Conservation (phyloP, 2,329 filamentous ascomycete species). For the Graphilbum sp. region DNA sequence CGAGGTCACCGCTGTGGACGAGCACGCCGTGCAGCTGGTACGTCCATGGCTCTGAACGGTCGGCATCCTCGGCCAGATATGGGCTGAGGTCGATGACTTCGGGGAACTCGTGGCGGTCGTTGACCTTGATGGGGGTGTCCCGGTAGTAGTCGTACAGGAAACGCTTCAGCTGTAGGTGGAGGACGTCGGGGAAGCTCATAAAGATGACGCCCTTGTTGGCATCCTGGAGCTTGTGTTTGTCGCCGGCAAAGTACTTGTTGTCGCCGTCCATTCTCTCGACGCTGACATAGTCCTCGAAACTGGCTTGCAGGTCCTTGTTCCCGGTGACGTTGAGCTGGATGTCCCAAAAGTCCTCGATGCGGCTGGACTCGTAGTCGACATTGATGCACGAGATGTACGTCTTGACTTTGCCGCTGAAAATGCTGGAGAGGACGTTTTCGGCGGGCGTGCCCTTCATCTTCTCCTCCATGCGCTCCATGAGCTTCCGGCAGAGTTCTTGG, state of each 20-base stretch:
- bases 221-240: constrained; percentile 83
- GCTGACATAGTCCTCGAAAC: constrained; percentile 90
- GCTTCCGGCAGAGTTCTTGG: constrained; percentile 84
- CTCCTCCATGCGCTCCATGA: constrained; percentile 94
- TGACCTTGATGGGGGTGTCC: constrained; percentile 98
- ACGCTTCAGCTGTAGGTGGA: constrained; percentile 89
- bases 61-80: constrained; percentile 73
- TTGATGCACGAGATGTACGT: constrained; percentile 98
- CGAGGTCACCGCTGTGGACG: constrained; percentile 90
- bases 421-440: constrained; percentile 71
- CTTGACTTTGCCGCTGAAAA: constrained; percentile 97
- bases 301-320: constrained; percentile 83
- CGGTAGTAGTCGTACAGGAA: constrained; percentile 96
- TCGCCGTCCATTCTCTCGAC: constrained; percentile 95
- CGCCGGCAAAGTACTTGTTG: constrained; percentile 91
- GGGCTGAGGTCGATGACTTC: constrained; percentile 71
- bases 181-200: constrained; percentile 79
- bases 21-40: constrained; percentile 92
- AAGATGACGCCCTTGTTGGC: constrained; percentile 98
- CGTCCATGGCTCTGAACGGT: constrained; percentile 73
- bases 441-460: constrained; percentile 95
- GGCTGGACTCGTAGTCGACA: constrained; percentile 90
- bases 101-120: constrained; percentile 81
- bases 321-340: constrained; percentile 93
- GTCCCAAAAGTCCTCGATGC: constrained; percentile 97